phyloP scores from a whole-genome alignment of 208 protist genomes.

The Trichomonas vaginalis region DNA sequence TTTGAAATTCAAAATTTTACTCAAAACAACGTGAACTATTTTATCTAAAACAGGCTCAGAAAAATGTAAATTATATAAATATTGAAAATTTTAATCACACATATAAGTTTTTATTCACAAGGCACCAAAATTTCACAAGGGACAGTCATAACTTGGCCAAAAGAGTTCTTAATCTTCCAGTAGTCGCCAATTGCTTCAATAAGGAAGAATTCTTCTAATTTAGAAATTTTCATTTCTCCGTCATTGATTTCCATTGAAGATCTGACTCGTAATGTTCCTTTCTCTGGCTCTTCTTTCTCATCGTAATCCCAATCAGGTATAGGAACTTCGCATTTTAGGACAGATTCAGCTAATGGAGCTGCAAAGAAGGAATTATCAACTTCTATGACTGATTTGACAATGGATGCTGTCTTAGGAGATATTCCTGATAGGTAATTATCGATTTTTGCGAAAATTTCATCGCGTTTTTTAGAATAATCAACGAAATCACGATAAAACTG shows the following conservation, averaged over 20 bases:
- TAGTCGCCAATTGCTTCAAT: not conserved
- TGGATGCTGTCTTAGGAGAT: not conserved
- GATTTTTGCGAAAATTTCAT: not conserved
- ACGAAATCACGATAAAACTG: not conserved
- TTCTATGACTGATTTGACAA: not conserved
- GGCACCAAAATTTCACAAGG: not conserved
- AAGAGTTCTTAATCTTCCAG: not conserved
- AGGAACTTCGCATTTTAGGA: not conserved
- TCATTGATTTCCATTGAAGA: not conserved
- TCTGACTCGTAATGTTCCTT: not conserved
- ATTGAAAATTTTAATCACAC: no score
- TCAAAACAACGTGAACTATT: no score
- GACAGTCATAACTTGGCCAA: not conserved
- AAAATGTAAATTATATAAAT: no score
- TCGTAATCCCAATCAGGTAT: not conserved
- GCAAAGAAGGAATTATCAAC: not conserved
- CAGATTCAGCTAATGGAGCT: not conserved
- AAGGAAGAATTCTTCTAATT: not conserved
- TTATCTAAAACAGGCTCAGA: no score
- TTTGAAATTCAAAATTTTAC: no score
- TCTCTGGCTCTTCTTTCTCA: not conserved
- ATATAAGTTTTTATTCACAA: not conserved
- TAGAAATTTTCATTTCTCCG: not conserved
- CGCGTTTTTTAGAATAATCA: not conserved
- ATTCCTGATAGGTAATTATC: not conserved